Percentiles rank a stretch among this genome's conserved stretches.
These are phyloP conservation scores for Linum trigynum DNA, from an alignment of 345 rosid species.

Conservation along the genomic window DNA sequence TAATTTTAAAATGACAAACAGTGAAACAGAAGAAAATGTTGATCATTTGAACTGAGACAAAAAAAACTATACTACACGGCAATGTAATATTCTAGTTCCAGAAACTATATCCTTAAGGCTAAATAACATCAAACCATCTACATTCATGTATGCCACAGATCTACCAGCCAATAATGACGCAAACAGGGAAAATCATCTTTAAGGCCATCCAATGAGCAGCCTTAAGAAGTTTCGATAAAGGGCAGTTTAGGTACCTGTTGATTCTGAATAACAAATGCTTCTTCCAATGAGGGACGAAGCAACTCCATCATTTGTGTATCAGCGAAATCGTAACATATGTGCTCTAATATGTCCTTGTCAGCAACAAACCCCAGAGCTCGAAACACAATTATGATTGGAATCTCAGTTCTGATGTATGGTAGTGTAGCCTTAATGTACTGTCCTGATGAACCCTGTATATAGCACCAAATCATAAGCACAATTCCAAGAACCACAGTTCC, in stretches of 20 bases:
- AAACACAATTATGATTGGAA: slow-evolving; percentile 93
- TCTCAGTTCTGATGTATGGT: slow-evolving; percentile 93
- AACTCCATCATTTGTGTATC: slow-evolving; percentile 97
- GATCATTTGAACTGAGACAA: background rate
- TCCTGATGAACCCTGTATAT: slow-evolving; percentile 84
- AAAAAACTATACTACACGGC: background rate
- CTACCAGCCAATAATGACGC: background rate
- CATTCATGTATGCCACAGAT: background rate
- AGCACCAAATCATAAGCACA: slow-evolving; percentile 7
- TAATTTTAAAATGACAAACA: too few relatives aligned
- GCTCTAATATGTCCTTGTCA: slow-evolving; percentile 89
- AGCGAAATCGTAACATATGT: slow-evolving; percentile 79
- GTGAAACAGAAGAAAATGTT: too few relatives aligned
- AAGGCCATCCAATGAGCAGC: background rate
- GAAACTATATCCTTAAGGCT: background rate
- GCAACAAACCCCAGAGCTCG: slow-evolving; percentile 98
- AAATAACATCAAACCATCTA: background rate
- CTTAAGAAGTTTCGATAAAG: background rate
- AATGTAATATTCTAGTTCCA: background rate
- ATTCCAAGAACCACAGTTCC: background rate
- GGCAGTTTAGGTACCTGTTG: slow-evolving; percentile 51
- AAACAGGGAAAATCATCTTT: background rate
- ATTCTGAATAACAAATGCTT: slow-evolving; percentile 94
- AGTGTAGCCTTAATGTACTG: slow-evolving; percentile 92
- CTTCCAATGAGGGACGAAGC: slow-evolving; percentile 94